Conservation (phyloP, 2,329 filamentous ascomycete species). For the Xylariales sp. region DNA sequence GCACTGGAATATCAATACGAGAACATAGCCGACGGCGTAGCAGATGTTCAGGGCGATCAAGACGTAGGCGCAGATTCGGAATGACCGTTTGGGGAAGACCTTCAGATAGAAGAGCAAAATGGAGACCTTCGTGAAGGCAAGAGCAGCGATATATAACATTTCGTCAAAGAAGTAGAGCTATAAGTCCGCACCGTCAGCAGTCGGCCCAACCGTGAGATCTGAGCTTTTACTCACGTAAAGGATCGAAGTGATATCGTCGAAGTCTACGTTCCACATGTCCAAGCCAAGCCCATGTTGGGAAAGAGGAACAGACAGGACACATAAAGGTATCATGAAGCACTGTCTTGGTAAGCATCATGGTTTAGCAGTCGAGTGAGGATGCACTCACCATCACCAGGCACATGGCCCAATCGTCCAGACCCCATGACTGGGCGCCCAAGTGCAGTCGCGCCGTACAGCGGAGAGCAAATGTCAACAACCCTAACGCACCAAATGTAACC, state of each 20-base stretch:
- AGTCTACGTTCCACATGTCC: conserved; percentile 39
- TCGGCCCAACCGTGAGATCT: too few relatives aligned
- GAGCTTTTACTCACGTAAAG: conserved; percentile 31
- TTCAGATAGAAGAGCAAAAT: conserved; percentile 33
- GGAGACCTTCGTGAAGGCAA: conserved; percentile 30
- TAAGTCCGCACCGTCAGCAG: too few relatives aligned
- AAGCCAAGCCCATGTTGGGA: conserved; percentile 33
- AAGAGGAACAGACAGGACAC: conserved; percentile 23
- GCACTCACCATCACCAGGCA: conserved; percentile 19
- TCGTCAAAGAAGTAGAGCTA: conserved; percentile 27
- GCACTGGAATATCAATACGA: conserved; percentile 17
- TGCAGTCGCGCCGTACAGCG: conserved; percentile 24
- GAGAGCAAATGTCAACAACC: conserved; percentile 24
- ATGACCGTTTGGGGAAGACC: conserved; percentile 25
- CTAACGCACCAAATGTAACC: conserved; percentile 22
- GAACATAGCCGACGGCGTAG: conserved; percentile 14
- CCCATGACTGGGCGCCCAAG: conserved; percentile 24
- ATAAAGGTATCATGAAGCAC: conserved; percentile 19
- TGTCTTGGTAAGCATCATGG: not conserved
- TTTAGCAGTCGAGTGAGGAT: not conserved
- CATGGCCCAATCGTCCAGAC: conserved; percentile 26
- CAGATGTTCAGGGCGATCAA: conserved; percentile 25
- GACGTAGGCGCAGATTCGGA: conserved; percentile 20
- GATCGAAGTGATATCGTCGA: conserved; percentile 36
- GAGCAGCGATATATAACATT: conserved; percentile 23